These are phyloP conservation scores for Aspergillus kassunensis DNA, from an alignment of 495 filamentous ascomycete genomes.

Conservation along the genomic window DNA sequence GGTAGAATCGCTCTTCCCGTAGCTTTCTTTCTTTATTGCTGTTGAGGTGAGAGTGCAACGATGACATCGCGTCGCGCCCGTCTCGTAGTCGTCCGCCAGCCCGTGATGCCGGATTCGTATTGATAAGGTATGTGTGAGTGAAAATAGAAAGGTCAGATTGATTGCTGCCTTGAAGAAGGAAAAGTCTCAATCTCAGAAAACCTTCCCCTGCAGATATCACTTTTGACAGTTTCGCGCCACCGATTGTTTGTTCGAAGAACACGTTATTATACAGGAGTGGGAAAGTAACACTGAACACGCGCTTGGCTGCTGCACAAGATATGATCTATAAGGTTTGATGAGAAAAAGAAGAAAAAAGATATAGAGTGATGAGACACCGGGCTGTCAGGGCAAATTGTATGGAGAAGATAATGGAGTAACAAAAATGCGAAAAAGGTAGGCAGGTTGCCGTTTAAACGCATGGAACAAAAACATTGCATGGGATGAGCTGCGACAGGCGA, in stretches of 20 bases:
- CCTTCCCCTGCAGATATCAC: slow-evolving; percentile 15
- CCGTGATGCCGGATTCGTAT: slow-evolving; percentile 15
- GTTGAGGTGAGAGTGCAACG: slow-evolving; percentile 4
- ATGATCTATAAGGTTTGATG: slow-evolving; percentile 14
- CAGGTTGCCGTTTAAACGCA: slow-evolving; percentile 2
- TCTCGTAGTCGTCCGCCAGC: slow-evolving; percentile 12
- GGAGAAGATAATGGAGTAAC: background rate
- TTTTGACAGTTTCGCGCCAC: slow-evolving; percentile 23
- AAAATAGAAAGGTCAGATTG: slow-evolving; percentile 1
- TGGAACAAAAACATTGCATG: slow-evolving; percentile 8
- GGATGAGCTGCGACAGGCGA: background rate
- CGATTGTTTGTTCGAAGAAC: slow-evolving; percentile 11
- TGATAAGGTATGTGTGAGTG: slow-evolving; percentile 9
- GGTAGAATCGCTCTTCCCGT: slow-evolving; percentile 16
- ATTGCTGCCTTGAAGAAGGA: background rate
- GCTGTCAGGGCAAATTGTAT: background rate
- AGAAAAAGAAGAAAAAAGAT: slow-evolving; percentile 3
- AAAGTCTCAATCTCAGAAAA: slow-evolving; percentile 1
- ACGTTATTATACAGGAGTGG: slow-evolving; percentile 25
- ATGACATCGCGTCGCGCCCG: slow-evolving; percentile 8
- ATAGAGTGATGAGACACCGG: slow-evolving; percentile 6
- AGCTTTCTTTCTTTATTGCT: slow-evolving; percentile 14
- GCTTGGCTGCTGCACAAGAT: slow-evolving; percentile 6
- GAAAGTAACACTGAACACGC: slow-evolving; percentile 14
- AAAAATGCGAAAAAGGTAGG: slow-evolving; percentile 9